A percentile compares a stretch with the other conserved stretches of the same genome.
phyloP scores from a whole-genome alignment of 192 early-diverging fungal species.

The Rhizophagus prolifer region DNA sequence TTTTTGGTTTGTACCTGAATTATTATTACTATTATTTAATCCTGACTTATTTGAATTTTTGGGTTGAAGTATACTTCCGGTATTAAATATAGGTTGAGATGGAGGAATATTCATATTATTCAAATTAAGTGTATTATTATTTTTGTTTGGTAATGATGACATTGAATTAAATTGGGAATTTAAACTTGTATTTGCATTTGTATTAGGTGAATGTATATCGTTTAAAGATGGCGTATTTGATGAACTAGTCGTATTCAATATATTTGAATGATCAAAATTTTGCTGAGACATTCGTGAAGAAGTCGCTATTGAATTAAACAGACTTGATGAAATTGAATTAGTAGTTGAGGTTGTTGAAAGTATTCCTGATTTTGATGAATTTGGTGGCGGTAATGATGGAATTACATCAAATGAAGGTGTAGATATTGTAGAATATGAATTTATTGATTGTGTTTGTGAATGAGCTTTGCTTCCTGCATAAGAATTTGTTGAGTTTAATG shows the following conservation, averaged over 20 bases:
- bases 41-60: neutral
- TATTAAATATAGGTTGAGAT: neutral
- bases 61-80: slow-evolving; percentile 8
- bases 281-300: neutral
- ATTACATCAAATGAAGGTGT: neutral
- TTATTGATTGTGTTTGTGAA: neutral
- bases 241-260: neutral
- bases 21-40: neutral
- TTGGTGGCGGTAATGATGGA: slow-evolving; percentile 5
- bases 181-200: neutral
- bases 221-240: neutral
- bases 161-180: neutral
- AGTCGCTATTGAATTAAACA: neutral
- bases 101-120: neutral
- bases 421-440: neutral
- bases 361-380: neutral
- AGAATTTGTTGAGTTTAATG: neutral
- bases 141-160: neutral
- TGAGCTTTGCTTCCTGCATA: neutral
- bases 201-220: neutral
- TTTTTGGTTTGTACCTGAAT: slow-evolving; percentile 1
- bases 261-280: neutral
- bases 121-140: neutral
- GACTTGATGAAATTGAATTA: neutral
- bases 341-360: neutral